Evolutionary conservation across 2,329 filamentous ascomycete genomes (phyloP), one percentile per base, ranked within the genome.

Genomic region (Fusarium tjaetaba): DNA sequence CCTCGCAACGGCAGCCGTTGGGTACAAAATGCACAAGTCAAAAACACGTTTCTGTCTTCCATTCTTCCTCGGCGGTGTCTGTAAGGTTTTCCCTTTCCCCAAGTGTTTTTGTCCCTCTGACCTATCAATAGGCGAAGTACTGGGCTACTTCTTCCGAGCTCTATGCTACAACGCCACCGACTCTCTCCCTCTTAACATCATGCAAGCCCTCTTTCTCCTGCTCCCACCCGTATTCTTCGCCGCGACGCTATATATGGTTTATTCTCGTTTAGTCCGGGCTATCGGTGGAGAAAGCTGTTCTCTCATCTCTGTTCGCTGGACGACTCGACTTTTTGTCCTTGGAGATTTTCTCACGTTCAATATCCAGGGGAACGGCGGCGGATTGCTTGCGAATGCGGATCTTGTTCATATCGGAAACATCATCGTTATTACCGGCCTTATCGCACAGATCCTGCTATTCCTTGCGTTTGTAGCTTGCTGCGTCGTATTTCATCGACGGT

Each of bases 21-120:
- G 73, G 3, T 85, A 79, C 66, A 82, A 83, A 32, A 80, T 87
- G 46, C 73, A 82, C 26, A 83, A 80, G 32, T 82, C 82, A 5
- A 80, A 82, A 39, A 84, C 83, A 16, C 88, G 85, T 83, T 89
- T 86, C 72, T 87, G 87, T 65, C 79, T 84, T 2, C 81, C 84
- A 0, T 84, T 88, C 59, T 71, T 85, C 22, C 71, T 86, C 4
- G 87, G 86, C 1, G 85, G 84, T 2, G 30, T 83, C 7, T 84
- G 86, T 87, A 34, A 34, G 32, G 13, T 14, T 34, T 14, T 14
- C 32, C 32, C 32, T 34, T 15, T 15, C 2, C 13, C 14, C 32
- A 32, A 32, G 32, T 32, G 32, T 32, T 1, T 32, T 32, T 14
- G 13, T 34, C 32, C 13, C 32, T 34, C 32, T 36, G 7, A 36